phyloP scores from a whole-genome alignment of 352 stramenopile genomes.

The Globisporangium rhizosaccharum region DNA sequence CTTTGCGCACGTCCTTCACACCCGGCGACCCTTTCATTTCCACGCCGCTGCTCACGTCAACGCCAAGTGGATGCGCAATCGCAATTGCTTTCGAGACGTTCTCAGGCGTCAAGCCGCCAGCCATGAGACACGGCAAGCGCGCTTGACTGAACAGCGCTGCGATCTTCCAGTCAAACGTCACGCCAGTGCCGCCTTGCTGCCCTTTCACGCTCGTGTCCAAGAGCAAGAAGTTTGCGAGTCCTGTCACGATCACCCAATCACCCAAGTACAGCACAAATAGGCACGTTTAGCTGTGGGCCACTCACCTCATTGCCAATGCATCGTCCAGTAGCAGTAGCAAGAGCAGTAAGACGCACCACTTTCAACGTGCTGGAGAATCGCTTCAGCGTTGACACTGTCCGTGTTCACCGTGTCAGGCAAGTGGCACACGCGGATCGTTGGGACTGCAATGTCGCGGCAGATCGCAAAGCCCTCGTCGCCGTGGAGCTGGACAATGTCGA shows the following conservation, averaged over 20 bases:
- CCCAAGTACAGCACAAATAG: neutral
- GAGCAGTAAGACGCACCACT: slow-evolving; percentile 13
- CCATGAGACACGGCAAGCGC: slow-evolving; percentile 94
- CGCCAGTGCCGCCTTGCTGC: slow-evolving; percentile 88
- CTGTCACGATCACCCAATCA: slow-evolving; percentile 7
- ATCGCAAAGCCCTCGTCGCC: slow-evolving; percentile 92
- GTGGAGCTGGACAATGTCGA: slow-evolving; percentile 98
- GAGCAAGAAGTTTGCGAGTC: slow-evolving; percentile 87
- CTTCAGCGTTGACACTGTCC: slow-evolving; percentile 72
- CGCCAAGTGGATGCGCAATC: slow-evolving; percentile 78
- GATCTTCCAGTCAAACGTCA: slow-evolving; percentile 96
- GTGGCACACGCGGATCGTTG: slow-evolving; percentile 92
- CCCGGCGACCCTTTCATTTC: slow-evolving; percentile 77
- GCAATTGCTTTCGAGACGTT: slow-evolving; percentile 92
- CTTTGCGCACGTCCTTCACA: slow-evolving; percentile 62
- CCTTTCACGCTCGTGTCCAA: slow-evolving; percentile 96
- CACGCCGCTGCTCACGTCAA: slow-evolving; percentile 96
- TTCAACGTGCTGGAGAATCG: slow-evolving; percentile 61
- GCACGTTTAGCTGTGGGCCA: too few relatives aligned
- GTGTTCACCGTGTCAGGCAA: slow-evolving; percentile 82
- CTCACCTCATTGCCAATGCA: too few relatives aligned
- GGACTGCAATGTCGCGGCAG: slow-evolving; percentile 77
- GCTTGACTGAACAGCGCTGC: slow-evolving; percentile 85
- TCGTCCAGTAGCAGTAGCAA: too few relatives aligned
- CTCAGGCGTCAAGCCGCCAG: slow-evolving; percentile 91